These are phyloP conservation scores for Talaromyces funiculosus DNA, from an alignment of 2,329 filamentous ascomycete species.

Conservation along the genomic window DNA sequence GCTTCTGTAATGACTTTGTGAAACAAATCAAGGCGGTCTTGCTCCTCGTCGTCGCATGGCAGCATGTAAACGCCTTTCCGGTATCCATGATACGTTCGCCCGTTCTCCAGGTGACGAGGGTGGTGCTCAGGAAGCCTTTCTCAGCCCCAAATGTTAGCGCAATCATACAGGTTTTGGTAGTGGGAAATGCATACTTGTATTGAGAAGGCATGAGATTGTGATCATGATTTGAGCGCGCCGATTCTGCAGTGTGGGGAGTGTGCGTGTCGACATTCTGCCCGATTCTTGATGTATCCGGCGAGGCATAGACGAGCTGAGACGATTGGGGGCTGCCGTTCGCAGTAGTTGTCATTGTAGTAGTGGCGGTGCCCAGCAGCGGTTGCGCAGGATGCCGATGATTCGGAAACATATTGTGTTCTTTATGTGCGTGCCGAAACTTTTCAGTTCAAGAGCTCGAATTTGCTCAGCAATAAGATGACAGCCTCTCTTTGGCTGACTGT, in stretches of 20 bases:
- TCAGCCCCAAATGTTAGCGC: not conserved
- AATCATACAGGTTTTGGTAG: not conserved
- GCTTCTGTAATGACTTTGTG: slow-evolving; percentile 69
- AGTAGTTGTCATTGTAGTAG: not conserved
- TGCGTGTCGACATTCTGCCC: slow-evolving; percentile 5
- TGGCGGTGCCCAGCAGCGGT: not conserved
- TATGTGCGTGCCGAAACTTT: not conserved
- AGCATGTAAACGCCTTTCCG: slow-evolving; percentile 66
- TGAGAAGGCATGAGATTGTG: slow-evolving; percentile 1
- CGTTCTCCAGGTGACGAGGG: slow-evolving; percentile 57
- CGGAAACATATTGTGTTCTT: slow-evolving; percentile 12
- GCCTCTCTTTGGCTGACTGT: not conserved
- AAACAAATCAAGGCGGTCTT: slow-evolving; percentile 74
- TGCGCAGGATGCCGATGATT: slow-evolving; percentile 8
- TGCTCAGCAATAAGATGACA: not conserved
- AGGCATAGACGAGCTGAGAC: slow-evolving; percentile 7
- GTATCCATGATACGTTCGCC: slow-evolving; percentile 63
- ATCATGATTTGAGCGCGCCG: not conserved
- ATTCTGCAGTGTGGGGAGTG: not conserved
- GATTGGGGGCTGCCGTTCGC: slow-evolving; percentile 9
- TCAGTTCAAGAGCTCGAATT: not conserved
- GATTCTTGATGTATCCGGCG: slow-evolving; percentile 2
- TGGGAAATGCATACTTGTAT: slow-evolving; percentile 11
- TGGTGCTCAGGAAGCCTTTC: slow-evolving; percentile 32
- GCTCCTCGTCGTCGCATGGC: slow-evolving; percentile 71